Base-by-base conservation (phyloP, 805 yeast genomes). In the Yarrowia porcina region DNA sequence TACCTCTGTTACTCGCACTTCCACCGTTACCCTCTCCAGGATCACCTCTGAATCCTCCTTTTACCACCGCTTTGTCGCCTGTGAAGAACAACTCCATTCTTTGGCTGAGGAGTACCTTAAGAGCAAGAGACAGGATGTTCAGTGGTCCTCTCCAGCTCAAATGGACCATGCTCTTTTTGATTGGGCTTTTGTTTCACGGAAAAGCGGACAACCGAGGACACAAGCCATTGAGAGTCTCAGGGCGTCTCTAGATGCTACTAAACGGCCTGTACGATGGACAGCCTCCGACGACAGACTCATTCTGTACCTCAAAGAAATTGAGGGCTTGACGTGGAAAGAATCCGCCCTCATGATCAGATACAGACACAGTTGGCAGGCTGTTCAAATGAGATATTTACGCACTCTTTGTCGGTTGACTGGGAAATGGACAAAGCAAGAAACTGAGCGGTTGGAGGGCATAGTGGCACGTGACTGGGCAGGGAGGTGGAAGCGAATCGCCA, bases 371-470 rank as follows among this genome's bases (percentile, higher is more conserved):
- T 77, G 80, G 80, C 81, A 78, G 66, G 80, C 81, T 1, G 75
- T 79, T 35, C 82, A 79, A 67, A 79, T 79, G 82, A 67, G 81
- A 57, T 79, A 79, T 64, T 69, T 79, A 44, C 71, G 82, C 10
- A 70, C 74, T 38, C 76, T 77, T 63, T 76, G 76, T 63, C 68
- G 74, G 9, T 67, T 79, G 30, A 70, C 72, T 50, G 75, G 69
- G 20, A 67, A 67, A 30, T 75, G 79, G 77, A 69, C 76, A 15
- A 65, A 72, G 33, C 70, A 68, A 30, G 78, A 79, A 71, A 76
- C 71, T 39, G 60, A 69, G 3, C 70, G 69, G 54, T 66, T 78
- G 36, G 65, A 73, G 18, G 67, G 68, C 42, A 72, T 72, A 1
- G 67, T 78, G 33, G 66, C 72, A 21, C 69, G 72, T 27, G 81